These are phyloP conservation scores for Candida qinlingensis DNA, from an alignment of 805 yeast species.

Conservation along the genomic window DNA sequence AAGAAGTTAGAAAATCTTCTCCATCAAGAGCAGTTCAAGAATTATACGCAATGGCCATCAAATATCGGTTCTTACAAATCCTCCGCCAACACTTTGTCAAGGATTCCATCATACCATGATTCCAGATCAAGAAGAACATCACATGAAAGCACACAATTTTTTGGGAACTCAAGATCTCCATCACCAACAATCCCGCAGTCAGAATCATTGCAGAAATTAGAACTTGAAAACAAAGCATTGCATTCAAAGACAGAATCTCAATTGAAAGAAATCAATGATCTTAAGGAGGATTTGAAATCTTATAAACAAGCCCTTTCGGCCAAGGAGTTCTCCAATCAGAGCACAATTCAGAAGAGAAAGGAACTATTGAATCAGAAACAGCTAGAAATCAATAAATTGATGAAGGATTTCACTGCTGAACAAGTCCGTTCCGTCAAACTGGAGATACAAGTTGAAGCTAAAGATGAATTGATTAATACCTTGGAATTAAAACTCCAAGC, in stretches of 20 bases:
- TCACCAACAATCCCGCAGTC: conserved; percentile 6
- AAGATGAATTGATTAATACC: background rate
- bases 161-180: conserved; percentile 6
- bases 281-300: conserved; percentile 15
- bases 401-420: background rate
- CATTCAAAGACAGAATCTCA: background rate
- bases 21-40: conserved; percentile 65
- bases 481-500: background rate
- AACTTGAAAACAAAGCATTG: conserved; percentile 11
- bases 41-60: conserved; percentile 42
- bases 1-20: conserved; percentile 70
- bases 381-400: background rate
- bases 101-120: background rate
- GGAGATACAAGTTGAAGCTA: background rate
- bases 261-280: conserved; percentile 1
- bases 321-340: conserved; percentile 15
- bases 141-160: background rate
- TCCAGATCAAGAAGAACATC: background rate
- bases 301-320: conserved; percentile 10
- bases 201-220: conserved; percentile 8
- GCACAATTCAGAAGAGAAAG: background rate
- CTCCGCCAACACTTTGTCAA: conserved; percentile 4
- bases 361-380: background rate
- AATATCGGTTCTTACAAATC: conserved; percentile 1
- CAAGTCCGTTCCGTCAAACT: background rate